Base-by-base conservation (phyloP, 768 basidiomycete genomes). In the Russula griseocarnosa region DNA sequence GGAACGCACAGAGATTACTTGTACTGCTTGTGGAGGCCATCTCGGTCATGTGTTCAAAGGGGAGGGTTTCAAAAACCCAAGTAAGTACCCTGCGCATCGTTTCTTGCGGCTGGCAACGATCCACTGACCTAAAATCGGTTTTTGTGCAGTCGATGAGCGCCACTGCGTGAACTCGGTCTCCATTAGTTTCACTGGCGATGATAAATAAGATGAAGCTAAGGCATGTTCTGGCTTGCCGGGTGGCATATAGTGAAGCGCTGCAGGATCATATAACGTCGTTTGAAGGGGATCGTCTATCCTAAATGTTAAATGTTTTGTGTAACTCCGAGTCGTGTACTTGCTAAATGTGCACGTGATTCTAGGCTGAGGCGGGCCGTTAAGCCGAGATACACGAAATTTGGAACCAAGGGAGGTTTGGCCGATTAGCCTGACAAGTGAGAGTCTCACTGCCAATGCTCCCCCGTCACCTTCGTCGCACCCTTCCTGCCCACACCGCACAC, bases 41-140 rank as follows among this genome's bases (percentile, higher is more conserved):
- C 81, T 98, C 6, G 95, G 95, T 5, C 94, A 98, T 72, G 90
- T 98, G 46, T 98, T 98, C 83, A 90, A 91, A 71, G 94, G 94
- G 42, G 94, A 96, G 75, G 88, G 88, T 2, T 94, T 82, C 75
- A 61, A 76, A 6, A 92, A 86, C 0, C 92, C 92, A 4, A 92
- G 90, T 88, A 9, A 6, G 56, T 5, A 22, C 16, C 8, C 13
- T 59, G 2, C 13, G 16, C 11, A 8, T 54, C 22, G 13, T 16
- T 36, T 49, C 16, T 52, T 55, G 32, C 34, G 0, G 24, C 46
- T 57, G 20, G 46, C 22, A 14, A 36, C 34, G 32, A 34, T 20
- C 34, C 46, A 38, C 61, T 63, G 51, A 66, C 40, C 4, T 14
- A 13, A 9, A 34, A 44, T 1, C 22, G 9, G 16, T 0, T 32